Evolutionary conservation across 148 eudicot genomes (phyloP).

Genomic region (Persicaria maculosa): DNA sequence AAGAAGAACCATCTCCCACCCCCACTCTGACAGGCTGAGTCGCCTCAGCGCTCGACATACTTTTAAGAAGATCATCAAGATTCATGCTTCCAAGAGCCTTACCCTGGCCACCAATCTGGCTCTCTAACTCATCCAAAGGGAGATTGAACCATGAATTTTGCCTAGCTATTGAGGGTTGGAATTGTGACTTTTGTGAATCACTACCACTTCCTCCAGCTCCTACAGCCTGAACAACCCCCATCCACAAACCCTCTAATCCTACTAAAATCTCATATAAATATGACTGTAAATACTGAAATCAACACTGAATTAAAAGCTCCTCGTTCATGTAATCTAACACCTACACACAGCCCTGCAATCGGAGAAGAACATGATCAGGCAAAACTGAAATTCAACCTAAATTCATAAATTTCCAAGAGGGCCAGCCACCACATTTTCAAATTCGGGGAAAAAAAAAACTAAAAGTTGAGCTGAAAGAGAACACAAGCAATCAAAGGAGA

Average conservation of each 20-base stretch:
- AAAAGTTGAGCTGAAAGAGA: not conserved
- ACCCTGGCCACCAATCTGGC: constrained; percentile 10
- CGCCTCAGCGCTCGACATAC: constrained; percentile 25
- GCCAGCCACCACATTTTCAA: constrained; percentile 1
- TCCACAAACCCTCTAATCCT: constrained; percentile 17
- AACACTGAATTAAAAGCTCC: not conserved
- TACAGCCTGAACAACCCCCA: constrained; percentile 29
- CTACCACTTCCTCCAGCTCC: constrained; percentile 16
- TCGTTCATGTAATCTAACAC: not conserved
- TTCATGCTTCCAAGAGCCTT: constrained; percentile 30
- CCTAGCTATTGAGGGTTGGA: constrained; percentile 4
- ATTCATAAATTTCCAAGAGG: not conserved
- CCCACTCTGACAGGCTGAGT: constrained; percentile 22
- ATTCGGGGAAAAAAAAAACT: not conserved
- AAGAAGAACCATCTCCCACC: constrained; percentile 22
- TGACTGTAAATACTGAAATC: not conserved
- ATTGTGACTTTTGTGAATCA: not conserved
- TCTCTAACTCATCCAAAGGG: constrained; percentile 20
- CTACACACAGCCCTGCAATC: constrained; percentile 3
- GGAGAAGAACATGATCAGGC: not conserved
- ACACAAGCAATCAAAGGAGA: not conserved
- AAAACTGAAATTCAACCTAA: too few species aligned
- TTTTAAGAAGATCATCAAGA: constrained; percentile 35
- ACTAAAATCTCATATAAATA: constrained; percentile 14
- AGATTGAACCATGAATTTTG: constrained; percentile 10